A percentile compares a stretch with the other conserved stretches of the same genome.
Conservation (phyloP, 2,329 filamentous ascomycete species). For the Alternaria brassicae region DNA sequence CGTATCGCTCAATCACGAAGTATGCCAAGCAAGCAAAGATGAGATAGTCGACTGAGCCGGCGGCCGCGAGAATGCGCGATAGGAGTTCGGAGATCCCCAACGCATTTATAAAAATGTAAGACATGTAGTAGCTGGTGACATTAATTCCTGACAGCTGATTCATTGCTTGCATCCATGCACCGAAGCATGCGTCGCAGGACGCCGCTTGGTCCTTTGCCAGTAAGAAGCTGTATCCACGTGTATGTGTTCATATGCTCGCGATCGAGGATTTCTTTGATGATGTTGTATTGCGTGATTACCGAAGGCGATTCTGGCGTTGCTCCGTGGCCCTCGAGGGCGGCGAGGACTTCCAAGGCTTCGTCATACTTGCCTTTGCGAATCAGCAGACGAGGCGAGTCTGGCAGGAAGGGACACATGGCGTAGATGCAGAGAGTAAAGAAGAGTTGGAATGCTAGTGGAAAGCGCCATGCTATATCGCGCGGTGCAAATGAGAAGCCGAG, state of each 20-base stretch:
- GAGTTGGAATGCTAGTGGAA: slow-evolving; percentile 65
- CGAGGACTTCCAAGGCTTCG: slow-evolving; percentile 47
- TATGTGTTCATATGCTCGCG: slow-evolving; percentile 55
- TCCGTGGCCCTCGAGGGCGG: slow-evolving; percentile 50
- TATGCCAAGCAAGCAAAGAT: slow-evolving; percentile 54
- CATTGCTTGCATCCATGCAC: slow-evolving; percentile 56
- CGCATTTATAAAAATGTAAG: slow-evolving; percentile 53
- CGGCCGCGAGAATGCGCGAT: slow-evolving; percentile 50
- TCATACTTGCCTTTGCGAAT: slow-evolving; percentile 61
- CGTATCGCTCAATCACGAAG: slow-evolving; percentile 59
- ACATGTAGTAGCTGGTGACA: slow-evolving; percentile 52
- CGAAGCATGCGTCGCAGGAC: slow-evolving; percentile 54
- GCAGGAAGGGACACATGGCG: slow-evolving; percentile 56
- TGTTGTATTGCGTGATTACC: slow-evolving; percentile 47
- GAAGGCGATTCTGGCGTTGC: slow-evolving; percentile 46
- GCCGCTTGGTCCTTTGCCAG: slow-evolving; percentile 51
- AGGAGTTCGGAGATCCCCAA: slow-evolving; percentile 47
- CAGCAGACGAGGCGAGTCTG: slow-evolving; percentile 56
- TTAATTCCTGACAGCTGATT: slow-evolving; percentile 52
- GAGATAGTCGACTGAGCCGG: slow-evolving; percentile 57
- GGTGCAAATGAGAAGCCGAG: slow-evolving; percentile 53
- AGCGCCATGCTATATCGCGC: slow-evolving; percentile 46
- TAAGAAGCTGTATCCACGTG: slow-evolving; percentile 55
- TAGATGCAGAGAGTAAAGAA: slow-evolving; percentile 65
- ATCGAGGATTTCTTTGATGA: slow-evolving; percentile 52